Conservation (phyloP, 441 rosid genomes). For the Viola pubescens region DNA sequence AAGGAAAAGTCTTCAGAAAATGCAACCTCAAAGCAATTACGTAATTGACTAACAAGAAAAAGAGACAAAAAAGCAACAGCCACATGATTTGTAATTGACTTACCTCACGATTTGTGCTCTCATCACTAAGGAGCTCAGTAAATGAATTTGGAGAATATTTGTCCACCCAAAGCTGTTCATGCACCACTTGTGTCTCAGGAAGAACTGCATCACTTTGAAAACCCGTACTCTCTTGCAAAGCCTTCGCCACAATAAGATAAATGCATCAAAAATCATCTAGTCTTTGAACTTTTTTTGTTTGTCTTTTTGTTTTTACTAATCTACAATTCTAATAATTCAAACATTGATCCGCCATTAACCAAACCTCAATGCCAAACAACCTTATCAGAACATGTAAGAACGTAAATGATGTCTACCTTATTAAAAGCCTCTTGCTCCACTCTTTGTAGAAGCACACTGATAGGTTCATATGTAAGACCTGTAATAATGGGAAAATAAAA, state of each 20-base stretch:
- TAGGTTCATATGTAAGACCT: conserved; percentile 69
- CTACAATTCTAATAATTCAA: too few relatives aligned
- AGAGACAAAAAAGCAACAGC: too few relatives aligned
- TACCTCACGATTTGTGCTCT: conserved; percentile 97
- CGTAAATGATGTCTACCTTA: conserved; percentile 36
- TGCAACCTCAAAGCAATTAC: conserved; percentile 12
- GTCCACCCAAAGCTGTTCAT: conserved; percentile 91
- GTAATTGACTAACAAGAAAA: background rate
- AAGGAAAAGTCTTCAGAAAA: background rate
- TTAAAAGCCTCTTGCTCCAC: conserved; percentile 70
- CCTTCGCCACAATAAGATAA: conserved; percentile 40
- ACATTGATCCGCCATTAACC: too few relatives aligned
- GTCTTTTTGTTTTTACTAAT: too few relatives aligned
- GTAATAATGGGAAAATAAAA: conserved; percentile 16
- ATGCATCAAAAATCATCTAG: background rate
- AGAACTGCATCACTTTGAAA: conserved; percentile 32
- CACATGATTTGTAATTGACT: too few relatives aligned
- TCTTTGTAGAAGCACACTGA: conserved; percentile 60
- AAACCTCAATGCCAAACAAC: too few relatives aligned
- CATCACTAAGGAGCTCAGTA: conserved; percentile 98
- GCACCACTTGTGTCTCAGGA: conserved; percentile 37
- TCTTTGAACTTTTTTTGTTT: background rate
- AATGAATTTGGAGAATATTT: conserved; percentile 92
- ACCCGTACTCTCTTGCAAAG: conserved; percentile 65
- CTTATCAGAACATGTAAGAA: too few relatives aligned